Evolutionary conservation across 2,329 filamentous ascomycete genomes (phyloP).

Genomic region (Paraphaeosphaeria sporulosa): DNA sequence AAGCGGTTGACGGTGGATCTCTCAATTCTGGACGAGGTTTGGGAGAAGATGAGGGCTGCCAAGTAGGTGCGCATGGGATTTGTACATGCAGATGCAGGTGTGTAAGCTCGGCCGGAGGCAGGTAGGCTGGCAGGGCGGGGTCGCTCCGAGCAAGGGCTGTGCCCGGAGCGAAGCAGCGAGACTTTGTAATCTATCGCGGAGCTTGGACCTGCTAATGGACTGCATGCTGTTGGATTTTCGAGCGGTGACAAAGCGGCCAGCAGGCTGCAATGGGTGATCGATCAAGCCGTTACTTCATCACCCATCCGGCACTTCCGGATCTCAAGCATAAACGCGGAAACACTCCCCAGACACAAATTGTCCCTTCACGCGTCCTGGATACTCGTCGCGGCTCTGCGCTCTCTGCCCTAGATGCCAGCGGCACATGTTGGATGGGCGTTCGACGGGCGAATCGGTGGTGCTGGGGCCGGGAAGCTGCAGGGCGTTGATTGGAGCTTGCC

Average conservation of each 20-base stretch:
- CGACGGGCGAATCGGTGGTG: not conserved
- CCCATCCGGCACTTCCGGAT: not conserved
- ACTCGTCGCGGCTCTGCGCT: not conserved
- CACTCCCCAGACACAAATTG: not conserved
- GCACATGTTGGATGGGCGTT: not conserved
- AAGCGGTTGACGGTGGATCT: not conserved
- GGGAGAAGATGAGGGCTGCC: too few species aligned
- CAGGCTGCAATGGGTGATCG: too few species aligned
- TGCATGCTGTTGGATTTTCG: not conserved
- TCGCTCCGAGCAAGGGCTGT: conserved; percentile 1
- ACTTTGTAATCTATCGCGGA: conserved; percentile 1
- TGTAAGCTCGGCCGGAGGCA: not conserved
- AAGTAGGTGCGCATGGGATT: too few species aligned
- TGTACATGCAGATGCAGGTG: too few species aligned
- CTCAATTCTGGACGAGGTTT: not conserved
- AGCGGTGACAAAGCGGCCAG: not conserved
- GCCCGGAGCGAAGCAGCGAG: not conserved
- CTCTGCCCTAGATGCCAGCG: not conserved
- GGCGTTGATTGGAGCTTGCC: not conserved
- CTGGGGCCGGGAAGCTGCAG: not conserved
- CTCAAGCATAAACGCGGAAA: not conserved
- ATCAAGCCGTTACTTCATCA: not conserved
- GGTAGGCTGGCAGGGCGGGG: too few species aligned
- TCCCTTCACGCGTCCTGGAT: not conserved
- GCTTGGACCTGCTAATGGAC: not conserved